Conservation (phyloP, 2,329 filamentous ascomycete species). For the Colletotrichum endophyticum region DNA sequence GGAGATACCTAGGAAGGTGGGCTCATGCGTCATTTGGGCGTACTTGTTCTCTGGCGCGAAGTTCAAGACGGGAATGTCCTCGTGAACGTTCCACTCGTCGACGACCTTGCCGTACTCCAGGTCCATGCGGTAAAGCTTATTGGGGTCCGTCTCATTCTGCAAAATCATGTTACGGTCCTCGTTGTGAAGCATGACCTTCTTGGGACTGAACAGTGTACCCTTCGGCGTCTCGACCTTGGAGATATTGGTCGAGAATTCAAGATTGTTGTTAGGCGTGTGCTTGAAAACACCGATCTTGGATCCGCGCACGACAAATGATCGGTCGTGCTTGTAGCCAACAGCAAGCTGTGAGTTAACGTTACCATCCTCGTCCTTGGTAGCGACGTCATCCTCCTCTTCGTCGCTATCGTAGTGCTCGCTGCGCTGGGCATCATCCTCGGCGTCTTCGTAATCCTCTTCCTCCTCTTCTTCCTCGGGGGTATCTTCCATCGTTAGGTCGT, state of each 20-base stretch:
- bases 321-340: conserved; percentile 95
- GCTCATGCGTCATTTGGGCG: conserved; percentile 92
- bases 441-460: conserved; percentile 62
- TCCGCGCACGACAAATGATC: conserved; percentile 95
- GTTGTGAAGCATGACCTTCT: conserved; percentile 95
- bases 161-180: conserved; percentile 90
- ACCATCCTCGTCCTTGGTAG: conserved; percentile 71
- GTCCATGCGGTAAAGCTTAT: conserved; percentile 96
- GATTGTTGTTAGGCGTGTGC: conserved; percentile 87
- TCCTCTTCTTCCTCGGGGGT: conserved; percentile 52
- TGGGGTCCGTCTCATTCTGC: conserved; percentile 82
- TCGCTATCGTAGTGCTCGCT: conserved; percentile 73
- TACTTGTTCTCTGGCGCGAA: conserved; percentile 99
- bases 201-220: conserved; percentile 88
- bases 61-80: conserved; percentile 89
- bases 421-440: conserved; percentile 66
- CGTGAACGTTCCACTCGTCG: conserved; percentile 98
- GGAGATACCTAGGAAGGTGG: conserved; percentile 93
- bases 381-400: conserved; percentile 80
- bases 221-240: conserved; percentile 91
- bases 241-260: conserved; percentile 97
- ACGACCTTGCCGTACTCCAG: conserved; percentile 97
- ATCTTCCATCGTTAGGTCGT: conserved; percentile 92
- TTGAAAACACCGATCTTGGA: conserved; percentile 99
- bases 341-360: conserved; percentile 93